Conservation (phyloP, 306 rosid genomes). For the Vigna hirtella region DNA sequence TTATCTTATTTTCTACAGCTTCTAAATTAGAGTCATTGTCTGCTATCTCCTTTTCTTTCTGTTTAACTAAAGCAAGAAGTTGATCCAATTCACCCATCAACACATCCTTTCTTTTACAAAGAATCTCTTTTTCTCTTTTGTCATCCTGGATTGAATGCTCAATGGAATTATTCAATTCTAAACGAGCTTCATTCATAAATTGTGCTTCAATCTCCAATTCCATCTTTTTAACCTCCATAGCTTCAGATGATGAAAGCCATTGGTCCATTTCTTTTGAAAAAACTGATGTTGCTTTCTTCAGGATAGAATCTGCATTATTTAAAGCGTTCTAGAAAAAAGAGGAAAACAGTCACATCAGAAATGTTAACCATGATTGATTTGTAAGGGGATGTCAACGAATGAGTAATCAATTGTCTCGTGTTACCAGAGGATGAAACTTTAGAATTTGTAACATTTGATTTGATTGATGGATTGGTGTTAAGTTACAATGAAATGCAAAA, state of each 20-base stretch:
- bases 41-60: slow-evolving; percentile 75
- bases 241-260: slow-evolving; percentile 71
- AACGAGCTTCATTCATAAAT: slow-evolving; percentile 59
- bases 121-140: slow-evolving; percentile 64
- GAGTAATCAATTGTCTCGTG: neutral
- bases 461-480: neutral
- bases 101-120: slow-evolving; percentile 59
- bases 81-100: slow-evolving; percentile 64
- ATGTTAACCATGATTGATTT: slow-evolving; percentile 27
- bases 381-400: neutral
- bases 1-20: slow-evolving; percentile 70
- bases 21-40: slow-evolving; percentile 61
- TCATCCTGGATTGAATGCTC: slow-evolving; percentile 69
- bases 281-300: slow-evolving; percentile 56
- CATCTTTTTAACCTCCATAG: slow-evolving; percentile 74
- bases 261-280: slow-evolving; percentile 59
- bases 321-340: slow-evolving; percentile 64
- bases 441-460: neutral
- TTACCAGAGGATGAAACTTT: neutral
- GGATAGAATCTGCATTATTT: slow-evolving; percentile 55
- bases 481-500: slow-evolving; percentile 1
- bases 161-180: slow-evolving; percentile 60
- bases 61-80: slow-evolving; percentile 71
- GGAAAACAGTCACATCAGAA: slow-evolving; percentile 32
- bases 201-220: slow-evolving; percentile 81